Conservation (phyloP, 2,329 filamentous ascomycete genomes). For the Colletotrichum paranaense region DNA sequence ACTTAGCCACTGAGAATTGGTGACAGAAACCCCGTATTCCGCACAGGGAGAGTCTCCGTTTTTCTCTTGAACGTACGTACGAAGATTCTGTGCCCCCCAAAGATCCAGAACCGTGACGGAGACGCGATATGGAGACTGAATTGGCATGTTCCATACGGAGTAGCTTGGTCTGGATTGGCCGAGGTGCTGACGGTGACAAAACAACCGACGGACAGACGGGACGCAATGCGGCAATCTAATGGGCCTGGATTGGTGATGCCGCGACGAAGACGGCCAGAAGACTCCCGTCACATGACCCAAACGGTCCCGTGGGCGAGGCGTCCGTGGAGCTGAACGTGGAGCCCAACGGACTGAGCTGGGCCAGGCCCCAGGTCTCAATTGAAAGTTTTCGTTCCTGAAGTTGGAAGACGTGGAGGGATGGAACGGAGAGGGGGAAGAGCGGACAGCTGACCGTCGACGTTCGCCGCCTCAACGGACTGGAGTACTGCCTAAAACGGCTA, state of each 20-base stretch:
- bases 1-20: conserved; percentile 13
- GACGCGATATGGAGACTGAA: too few relatives aligned
- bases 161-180: background rate
- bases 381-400: conserved; percentile 10
- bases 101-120: background rate
- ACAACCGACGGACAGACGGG: background rate
- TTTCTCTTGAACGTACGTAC: background rate
- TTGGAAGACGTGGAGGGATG: background rate
- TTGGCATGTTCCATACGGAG: too few relatives aligned
- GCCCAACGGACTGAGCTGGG: conserved; percentile 17
- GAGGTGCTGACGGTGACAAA: background rate
- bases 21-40: background rate
- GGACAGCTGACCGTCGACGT: conserved; percentile 23
- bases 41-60: background rate
- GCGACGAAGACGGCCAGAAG: conserved; percentile 4
- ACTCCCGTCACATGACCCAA: conserved; percentile 1
- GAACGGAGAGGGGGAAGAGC: conserved; percentile 19
- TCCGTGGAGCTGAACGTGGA: conserved; percentile 2
- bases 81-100: too few relatives aligned
- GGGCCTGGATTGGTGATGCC: background rate
- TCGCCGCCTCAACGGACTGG: background rate
- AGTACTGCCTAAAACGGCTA: background rate
- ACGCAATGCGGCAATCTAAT: background rate
- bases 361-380: conserved; percentile 10
- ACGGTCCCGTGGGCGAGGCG: conserved; percentile 17